Percentiles rank a stretch among this genome's conserved stretches.
Evolutionary conservation across 768 basidiomycete genomes (phyloP).

Genomic region (Collybiopsis confluens): DNA sequence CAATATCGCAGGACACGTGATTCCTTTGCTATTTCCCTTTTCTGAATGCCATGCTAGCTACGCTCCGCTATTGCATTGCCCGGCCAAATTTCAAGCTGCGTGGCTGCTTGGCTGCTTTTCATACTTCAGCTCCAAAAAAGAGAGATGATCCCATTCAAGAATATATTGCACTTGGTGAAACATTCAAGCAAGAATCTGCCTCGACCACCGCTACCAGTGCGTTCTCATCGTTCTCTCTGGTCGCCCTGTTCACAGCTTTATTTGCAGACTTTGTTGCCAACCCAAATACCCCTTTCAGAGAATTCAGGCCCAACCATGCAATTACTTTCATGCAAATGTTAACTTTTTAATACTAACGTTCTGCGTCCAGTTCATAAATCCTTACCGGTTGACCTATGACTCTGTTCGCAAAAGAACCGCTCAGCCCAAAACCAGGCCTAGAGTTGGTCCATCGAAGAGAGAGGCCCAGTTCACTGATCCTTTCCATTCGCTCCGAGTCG

Average conservation of each 20-base stretch:
- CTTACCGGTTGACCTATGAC: conserved; percentile 37
- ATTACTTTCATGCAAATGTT: conserved; percentile 1
- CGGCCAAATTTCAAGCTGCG: not conserved
- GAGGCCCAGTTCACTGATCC: conserved; percentile 58
- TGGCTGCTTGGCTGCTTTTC: not conserved
- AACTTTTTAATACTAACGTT: not conserved
- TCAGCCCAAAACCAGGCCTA: conserved; percentile 2
- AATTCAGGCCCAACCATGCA: conserved; percentile 19
- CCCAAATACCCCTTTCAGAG: conserved; percentile 9
- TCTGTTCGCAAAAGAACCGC: conserved; percentile 23
- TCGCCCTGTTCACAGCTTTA: conserved; percentile 7
- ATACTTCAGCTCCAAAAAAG: not conserved
- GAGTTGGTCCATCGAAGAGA: conserved; percentile 49
- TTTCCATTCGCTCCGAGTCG: conserved; percentile 67
- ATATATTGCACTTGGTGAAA: not conserved
- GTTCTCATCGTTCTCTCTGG: not conserved
- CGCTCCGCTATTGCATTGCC: not conserved
- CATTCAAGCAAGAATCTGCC: not conserved
- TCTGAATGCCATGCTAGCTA: not conserved
- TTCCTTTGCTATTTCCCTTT: not conserved
- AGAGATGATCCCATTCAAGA: not conserved
- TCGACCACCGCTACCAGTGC: not conserved
- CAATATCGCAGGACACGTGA: not conserved
- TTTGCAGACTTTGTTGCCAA: conserved; percentile 7
- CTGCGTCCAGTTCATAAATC: conserved; percentile 39